A percentile compares a stretch with the other conserved stretches of the same genome.
Evolutionary conservation across 2,329 filamentous ascomycete genomes (phyloP).

Genomic region (Fusarium hostae): DNA sequence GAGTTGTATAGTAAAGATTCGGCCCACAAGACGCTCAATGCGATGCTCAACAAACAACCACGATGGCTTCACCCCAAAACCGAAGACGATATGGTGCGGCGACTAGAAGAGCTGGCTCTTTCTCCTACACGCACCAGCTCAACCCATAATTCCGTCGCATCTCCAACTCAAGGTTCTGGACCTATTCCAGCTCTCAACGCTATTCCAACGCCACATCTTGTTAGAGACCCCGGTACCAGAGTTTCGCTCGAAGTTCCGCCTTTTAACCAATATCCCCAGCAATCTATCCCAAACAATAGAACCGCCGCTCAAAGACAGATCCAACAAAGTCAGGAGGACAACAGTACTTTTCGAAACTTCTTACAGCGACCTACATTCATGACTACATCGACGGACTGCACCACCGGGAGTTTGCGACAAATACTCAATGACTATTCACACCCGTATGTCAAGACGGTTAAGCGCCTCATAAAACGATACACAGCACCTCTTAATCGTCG

Average conservation of each 20-base stretch:
- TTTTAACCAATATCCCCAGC: conserved; percentile 35
- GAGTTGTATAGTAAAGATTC: conserved; percentile 61
- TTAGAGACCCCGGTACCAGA: conserved; percentile 11
- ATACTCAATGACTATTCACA: conserved; percentile 49
- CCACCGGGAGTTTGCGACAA: conserved; percentile 50
- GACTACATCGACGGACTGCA: conserved; percentile 53
- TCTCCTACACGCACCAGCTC: conserved; percentile 50
- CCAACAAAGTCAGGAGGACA: conserved; percentile 21
- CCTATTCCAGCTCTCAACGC: conserved; percentile 30
- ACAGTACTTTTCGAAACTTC: conserved; percentile 41
- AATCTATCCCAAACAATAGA: not conserved
- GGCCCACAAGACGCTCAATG: conserved; percentile 67
- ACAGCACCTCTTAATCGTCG: conserved; percentile 46
- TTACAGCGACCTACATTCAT: conserved; percentile 51
- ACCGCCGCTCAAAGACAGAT: not conserved
- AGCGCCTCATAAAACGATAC: conserved; percentile 53
- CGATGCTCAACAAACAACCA: conserved; percentile 67
- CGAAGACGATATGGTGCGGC: conserved; percentile 62
- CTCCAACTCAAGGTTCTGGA: conserved; percentile 20
- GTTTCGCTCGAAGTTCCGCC: conserved; percentile 37
- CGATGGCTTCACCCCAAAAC: conserved; percentile 66
- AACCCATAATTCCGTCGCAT: conserved; percentile 26
- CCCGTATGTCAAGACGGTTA: conserved; percentile 52
- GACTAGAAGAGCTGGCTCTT: conserved; percentile 57
- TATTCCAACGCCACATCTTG: conserved; percentile 27